Evolutionary conservation across 805 yeast genomes (phyloP), one percentile per base, ranked within the genome.

Genomic region (Lachancea nothofagi): DNA sequence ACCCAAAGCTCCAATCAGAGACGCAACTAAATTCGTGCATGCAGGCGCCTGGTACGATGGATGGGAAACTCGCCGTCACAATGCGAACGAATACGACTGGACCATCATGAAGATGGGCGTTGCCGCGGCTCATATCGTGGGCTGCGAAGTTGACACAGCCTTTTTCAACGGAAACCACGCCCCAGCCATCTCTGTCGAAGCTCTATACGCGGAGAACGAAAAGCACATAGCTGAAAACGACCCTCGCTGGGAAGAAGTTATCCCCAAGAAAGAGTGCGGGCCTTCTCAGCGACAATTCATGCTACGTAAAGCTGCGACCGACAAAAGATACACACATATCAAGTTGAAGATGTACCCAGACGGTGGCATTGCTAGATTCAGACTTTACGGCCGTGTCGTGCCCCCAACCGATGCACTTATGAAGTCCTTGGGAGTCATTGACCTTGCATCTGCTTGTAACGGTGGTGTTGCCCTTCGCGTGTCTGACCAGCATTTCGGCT

Each of bases 21-120:
- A 87, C 52, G 81, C 83, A 8, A 82, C 88, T 21, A 72, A 75
- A 52, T 89, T 87, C 61, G 77, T 80, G 2, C 83, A 75, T 44
- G 75, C 89, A 3, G 97, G 97, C 37, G 96, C 96, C 3, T 90
- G 97, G 96, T 90, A 86, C 59, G 98, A 90, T 51, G 98, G 98
- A 17, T 90, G 97, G 97, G 97, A 90, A 64, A 90, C 97, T 9
- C 74, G 97, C 59, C 75, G 98, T 64, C 98, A 90, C 69, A 90
- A 90, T 62, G 65, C 77, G 1, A 84, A 70, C 40, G 86, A 77
- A 40, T 83, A 83, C 29, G 98, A 90, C 58, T 90, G 93, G 87
- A 96, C 85, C 14, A 69, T 85, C 21, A 65, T 89, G 60, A 74
- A 77, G 57, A 69, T 86, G 60, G 97, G 97, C 14, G 97, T 89